These are phyloP conservation scores for Striga hermonthica DNA, from an alignment of 305 asterid genomes.

Conservation along the genomic window DNA sequence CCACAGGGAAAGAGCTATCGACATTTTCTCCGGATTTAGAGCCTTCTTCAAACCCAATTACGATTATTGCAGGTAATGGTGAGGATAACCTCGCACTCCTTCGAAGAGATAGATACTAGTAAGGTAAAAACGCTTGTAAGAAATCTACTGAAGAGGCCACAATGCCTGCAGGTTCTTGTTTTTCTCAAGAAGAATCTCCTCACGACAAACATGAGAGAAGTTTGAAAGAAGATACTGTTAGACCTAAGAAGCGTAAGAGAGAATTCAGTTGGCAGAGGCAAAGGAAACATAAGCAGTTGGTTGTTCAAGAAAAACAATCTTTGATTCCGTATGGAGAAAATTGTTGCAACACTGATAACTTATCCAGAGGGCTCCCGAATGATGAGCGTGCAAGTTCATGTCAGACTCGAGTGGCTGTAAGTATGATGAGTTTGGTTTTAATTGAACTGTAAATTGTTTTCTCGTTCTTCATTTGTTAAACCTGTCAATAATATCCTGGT, in stretches of 20 bases:
- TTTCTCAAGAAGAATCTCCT: constrained; percentile 36
- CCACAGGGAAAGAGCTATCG: constrained; percentile 33
- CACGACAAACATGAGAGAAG: constrained; percentile 30
- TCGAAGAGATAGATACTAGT: constrained; percentile 26
- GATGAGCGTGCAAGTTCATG: constrained; percentile 30
- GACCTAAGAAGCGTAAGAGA: constrained; percentile 49
- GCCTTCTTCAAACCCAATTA: constrained; percentile 35
- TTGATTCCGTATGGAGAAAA: constrained; percentile 36
- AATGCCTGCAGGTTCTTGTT: constrained; percentile 40
- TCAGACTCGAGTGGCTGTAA: constrained; percentile 32
- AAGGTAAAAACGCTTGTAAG: constrained; percentile 16
- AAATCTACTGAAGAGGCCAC: constrained; percentile 33
- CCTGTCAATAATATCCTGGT: constrained; percentile 16
- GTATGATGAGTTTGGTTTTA: constrained; percentile 23
- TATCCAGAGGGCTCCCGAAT: constrained; percentile 30
- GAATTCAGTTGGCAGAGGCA: constrained; percentile 59
- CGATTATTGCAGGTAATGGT: constrained; percentile 36
- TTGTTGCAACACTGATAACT: constrained; percentile 26
- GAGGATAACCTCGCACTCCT: constrained; percentile 25
- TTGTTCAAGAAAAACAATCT: constrained; percentile 35
- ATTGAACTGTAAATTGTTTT: constrained; percentile 5
- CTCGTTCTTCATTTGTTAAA: constrained; percentile 3
- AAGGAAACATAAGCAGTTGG: constrained; percentile 49
- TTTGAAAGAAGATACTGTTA: constrained; percentile 33
- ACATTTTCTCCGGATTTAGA: constrained; percentile 33